A percentile compares a stretch with the other conserved stretches of the same genome.
These are phyloP conservation scores for Nemania bipapillata DNA, from an alignment of 2,329 filamentous ascomycete species.

Conservation along the genomic window DNA sequence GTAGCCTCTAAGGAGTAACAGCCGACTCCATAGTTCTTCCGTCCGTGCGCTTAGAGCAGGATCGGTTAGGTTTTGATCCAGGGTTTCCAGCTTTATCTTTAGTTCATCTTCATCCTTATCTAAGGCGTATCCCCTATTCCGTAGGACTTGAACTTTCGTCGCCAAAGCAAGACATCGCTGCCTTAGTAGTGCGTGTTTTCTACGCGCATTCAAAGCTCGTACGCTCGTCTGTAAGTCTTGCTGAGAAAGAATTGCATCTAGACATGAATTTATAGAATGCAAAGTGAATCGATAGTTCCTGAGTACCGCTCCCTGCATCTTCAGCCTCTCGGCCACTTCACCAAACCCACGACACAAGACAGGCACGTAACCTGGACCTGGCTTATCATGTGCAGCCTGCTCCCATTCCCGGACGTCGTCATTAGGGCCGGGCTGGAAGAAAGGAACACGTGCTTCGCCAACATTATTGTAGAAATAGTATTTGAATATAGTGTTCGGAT, in stretches of 20 bases:
- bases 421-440: conserved; percentile 74
- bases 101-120: conserved; percentile 83
- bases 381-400: conserved; percentile 82
- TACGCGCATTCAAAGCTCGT: conserved; percentile 75
- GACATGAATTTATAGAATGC: conserved; percentile 80
- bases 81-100: conserved; percentile 73
- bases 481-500: conserved; percentile 77
- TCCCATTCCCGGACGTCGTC: conserved; percentile 86
- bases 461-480: conserved; percentile 90
- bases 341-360: conserved; percentile 79
- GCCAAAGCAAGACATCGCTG: conserved; percentile 79
- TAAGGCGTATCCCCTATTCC: conserved; percentile 83
- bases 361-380: conserved; percentile 78
- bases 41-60: conserved; percentile 78
- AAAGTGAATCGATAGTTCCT: conserved; percentile 75
- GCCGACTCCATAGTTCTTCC: conserved; percentile 86
- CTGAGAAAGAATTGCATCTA: conserved; percentile 76
- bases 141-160: conserved; percentile 80
- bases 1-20: conserved; percentile 78
- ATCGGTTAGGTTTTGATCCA: conserved; percentile 78
- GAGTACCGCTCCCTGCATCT: conserved; percentile 76
- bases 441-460: conserved; percentile 77
- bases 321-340: conserved; percentile 76
- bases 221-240: conserved; percentile 82
- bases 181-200: conserved; percentile 77